These are phyloP conservation scores for Botrytis deweyae DNA, from an alignment of 2,329 filamentous ascomycete species.

Conservation along the genomic window DNA sequence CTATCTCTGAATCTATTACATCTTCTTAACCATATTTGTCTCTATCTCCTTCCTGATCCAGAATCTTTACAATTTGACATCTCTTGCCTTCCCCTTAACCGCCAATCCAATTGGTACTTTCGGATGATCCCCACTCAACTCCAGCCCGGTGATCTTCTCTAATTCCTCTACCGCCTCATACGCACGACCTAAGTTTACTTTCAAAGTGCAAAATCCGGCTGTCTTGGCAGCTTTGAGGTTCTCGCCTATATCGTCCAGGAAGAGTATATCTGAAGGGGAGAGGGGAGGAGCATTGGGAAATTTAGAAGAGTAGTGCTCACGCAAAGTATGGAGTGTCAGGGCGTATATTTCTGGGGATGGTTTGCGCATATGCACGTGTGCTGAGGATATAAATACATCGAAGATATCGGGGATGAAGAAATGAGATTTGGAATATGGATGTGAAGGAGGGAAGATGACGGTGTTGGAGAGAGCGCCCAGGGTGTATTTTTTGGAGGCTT, in stretches of 20 bases:
- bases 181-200: slow-evolving; percentile 75
- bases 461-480: slow-evolving; percentile 89
- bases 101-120: slow-evolving; percentile 30
- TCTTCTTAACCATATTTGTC: background rate
- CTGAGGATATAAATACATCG: slow-evolving; percentile 83
- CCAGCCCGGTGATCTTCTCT: slow-evolving; percentile 70
- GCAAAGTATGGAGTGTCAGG: slow-evolving; percentile 48
- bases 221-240: slow-evolving; percentile 80
- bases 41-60: background rate
- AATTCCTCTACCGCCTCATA: slow-evolving; percentile 80
- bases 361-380: slow-evolving; percentile 84
- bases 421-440: slow-evolving; percentile 51
- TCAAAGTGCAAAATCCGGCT: slow-evolving; percentile 78
- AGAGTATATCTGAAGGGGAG: slow-evolving; percentile 68
- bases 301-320: background rate
- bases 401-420: slow-evolving; percentile 61
- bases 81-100: slow-evolving; percentile 18
- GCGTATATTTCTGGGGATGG: slow-evolving; percentile 81
- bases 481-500: slow-evolving; percentile 62
- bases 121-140: slow-evolving; percentile 44
- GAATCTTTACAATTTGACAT: slow-evolving; percentile 5
- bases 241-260: slow-evolving; percentile 85
- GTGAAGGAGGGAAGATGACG: slow-evolving; percentile 75
- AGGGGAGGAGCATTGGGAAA: slow-evolving; percentile 45
- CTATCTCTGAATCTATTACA: background rate